Evolutionary conservation across 129 eudicot genomes (phyloP).

Genomic region (Saussurea involucrata): DNA sequence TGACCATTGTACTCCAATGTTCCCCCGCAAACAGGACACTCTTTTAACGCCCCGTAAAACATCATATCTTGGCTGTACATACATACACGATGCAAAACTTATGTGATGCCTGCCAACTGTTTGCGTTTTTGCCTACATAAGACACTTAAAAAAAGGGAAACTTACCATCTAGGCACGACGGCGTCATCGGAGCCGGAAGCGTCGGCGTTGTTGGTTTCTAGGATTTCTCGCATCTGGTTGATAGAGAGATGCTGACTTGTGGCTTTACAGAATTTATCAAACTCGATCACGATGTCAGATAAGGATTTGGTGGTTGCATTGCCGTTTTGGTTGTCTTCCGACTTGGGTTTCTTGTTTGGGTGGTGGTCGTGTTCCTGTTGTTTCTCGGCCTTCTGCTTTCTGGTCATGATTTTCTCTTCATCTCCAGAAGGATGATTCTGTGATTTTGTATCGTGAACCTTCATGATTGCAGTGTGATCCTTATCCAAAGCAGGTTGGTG

Average conservation of each 20-base stretch:
- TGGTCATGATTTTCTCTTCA: conserved; percentile 55
- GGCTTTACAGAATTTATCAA: conserved; percentile 57
- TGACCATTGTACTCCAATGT: conserved; percentile 32
- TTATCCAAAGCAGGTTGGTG: not conserved
- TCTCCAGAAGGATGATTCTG: conserved; percentile 36
- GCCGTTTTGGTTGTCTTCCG: conserved; percentile 36
- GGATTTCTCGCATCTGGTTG: conserved; percentile 65
- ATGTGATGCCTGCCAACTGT: not conserved
- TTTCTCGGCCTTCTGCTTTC: conserved; percentile 68
- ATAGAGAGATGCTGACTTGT: conserved; percentile 58
- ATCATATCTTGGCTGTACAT: conserved; percentile 61
- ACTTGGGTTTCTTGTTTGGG: conserved; percentile 56
- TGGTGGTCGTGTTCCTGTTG: conserved; percentile 29
- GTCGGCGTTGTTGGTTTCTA: conserved; percentile 52
- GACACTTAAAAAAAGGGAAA: not conserved
- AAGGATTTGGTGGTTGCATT: conserved; percentile 27
- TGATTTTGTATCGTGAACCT: conserved; percentile 61
- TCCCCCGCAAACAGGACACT: conserved; percentile 68
- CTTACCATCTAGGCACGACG: conserved; percentile 67
- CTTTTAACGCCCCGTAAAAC: conserved; percentile 58
- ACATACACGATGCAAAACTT: not conserved
- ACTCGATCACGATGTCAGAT: conserved; percentile 29
- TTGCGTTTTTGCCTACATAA: not conserved
- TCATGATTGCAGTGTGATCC: conserved; percentile 13
- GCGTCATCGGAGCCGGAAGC: conserved; percentile 50